Percentiles rank a stretch among this genome's conserved stretches.
These are phyloP conservation scores for Puccinellia tenuiflora DNA, from an alignment of 176 grass and related monocot species.

Conservation along the genomic window DNA sequence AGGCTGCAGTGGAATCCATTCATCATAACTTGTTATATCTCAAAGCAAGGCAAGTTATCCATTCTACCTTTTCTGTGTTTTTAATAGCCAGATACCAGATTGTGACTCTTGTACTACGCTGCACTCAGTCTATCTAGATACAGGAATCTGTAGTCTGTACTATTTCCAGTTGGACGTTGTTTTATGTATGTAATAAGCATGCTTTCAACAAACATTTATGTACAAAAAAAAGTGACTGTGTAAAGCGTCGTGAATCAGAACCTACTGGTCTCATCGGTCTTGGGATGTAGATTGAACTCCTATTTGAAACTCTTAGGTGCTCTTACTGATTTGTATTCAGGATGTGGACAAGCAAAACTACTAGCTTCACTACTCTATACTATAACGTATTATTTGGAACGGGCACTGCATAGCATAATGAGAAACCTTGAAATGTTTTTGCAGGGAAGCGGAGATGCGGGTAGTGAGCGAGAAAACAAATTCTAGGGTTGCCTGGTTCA, in stretches of 20 bases:
- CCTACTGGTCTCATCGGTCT: neutral
- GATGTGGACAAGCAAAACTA: neutral
- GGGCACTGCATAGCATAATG: neutral
- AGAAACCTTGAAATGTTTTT: conserved; percentile 10
- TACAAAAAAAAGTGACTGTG: neutral
- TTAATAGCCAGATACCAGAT: neutral
- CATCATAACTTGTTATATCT: conserved; percentile 81
- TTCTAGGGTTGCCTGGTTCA: conserved; percentile 81
- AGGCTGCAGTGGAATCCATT: conserved; percentile 76
- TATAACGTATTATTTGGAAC: neutral
- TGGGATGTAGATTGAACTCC: neutral
- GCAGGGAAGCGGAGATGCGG: conserved; percentile 87
- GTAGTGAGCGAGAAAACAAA: conserved; percentile 88
- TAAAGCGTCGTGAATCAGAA: neutral
- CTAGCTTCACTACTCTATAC: neutral
- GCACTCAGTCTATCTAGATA: neutral
- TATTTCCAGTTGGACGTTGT: neutral
- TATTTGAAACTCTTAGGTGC: neutral
- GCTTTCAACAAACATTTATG: neutral
- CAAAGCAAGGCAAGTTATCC: conserved; percentile 56
- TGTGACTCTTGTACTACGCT: neutral
- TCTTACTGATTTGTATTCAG: neutral
- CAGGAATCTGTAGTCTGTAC: neutral
- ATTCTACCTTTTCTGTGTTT: neutral
- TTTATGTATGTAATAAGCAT: neutral